phyloP scores from a whole-genome alignment of 2,329 filamentous ascomycete species.

The Claviceps sp. region DNA sequence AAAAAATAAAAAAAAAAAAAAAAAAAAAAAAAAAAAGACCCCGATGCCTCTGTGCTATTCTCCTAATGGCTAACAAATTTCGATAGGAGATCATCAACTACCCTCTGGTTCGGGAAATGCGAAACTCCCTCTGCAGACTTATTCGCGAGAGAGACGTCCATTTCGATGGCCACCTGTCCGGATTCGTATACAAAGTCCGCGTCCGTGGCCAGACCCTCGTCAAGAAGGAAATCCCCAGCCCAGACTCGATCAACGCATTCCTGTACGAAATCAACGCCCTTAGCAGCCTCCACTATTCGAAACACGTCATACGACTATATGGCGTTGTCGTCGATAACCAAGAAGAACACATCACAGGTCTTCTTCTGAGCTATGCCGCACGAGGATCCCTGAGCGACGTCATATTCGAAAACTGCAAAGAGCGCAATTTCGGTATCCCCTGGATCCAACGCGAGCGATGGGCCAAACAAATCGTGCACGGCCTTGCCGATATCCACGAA shows the following conservation, averaged over 20 bases:
- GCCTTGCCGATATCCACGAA: conserved; percentile 86
- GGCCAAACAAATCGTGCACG: conserved; percentile 82
- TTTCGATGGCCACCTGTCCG: conserved; percentile 88
- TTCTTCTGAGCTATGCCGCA: conserved; percentile 79
- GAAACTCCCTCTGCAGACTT: conserved; percentile 53
- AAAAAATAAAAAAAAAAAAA: neutral
- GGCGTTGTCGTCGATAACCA: conserved; percentile 84
- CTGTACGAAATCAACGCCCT: conserved; percentile 94
- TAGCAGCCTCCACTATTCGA: conserved; percentile 58
- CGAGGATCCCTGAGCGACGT: conserved; percentile 82
- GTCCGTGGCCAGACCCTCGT: conserved; percentile 60
- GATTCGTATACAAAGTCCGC: conserved; percentile 89
- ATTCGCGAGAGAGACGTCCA: conserved; percentile 62
- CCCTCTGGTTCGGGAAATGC: conserved; percentile 58
- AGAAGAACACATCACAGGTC: conserved; percentile 68
- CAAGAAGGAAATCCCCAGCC: conserved; percentile 96
- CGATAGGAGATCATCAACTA: conserved; percentile 72
- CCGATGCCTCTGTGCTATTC: neutral
- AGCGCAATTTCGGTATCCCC: conserved; percentile 38
- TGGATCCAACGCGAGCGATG: conserved; percentile 72
- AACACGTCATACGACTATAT: conserved; percentile 72
- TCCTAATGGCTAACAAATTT: conserved; percentile 6
- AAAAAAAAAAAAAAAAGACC: neutral
- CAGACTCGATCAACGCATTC: conserved; percentile 91
- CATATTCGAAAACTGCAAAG: conserved; percentile 63